These are phyloP conservation scores for Pythium coloratum DNA, from an alignment of 352 stramenopile genomes.

Conservation along the genomic window DNA sequence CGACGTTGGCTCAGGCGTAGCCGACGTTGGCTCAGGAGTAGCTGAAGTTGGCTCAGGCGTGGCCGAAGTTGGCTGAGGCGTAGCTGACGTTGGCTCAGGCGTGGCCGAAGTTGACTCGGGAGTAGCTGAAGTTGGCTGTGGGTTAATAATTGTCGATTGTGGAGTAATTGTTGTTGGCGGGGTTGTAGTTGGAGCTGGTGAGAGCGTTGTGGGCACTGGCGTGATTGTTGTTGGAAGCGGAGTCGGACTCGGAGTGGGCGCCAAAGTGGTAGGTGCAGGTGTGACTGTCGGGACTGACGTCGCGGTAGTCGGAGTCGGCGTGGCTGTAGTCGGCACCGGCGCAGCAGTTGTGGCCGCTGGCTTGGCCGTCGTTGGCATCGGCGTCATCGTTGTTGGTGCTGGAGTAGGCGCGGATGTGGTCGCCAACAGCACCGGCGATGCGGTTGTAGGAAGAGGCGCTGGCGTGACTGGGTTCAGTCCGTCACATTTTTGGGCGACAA, in stretches of 20 bases:
- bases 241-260: not conserved
- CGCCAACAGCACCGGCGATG: not conserved
- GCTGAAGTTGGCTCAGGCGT: not conserved
- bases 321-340: not conserved
- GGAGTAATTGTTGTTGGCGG: not conserved
- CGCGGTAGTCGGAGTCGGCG: not conserved
- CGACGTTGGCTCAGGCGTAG: not conserved
- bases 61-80: not conserved
- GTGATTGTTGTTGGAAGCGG: not conserved
- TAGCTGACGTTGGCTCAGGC: not conserved
- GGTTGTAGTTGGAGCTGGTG: not conserved
- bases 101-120: not conserved
- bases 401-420: not conserved
- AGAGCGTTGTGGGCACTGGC: not conserved
- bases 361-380: not conserved
- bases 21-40: not conserved
- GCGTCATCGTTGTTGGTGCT: not conserved
- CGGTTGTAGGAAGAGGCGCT: not conserved
- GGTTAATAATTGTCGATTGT: not conserved
- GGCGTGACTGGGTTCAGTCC: not conserved
- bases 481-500: conserved; percentile 22
- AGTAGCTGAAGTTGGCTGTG: not conserved
- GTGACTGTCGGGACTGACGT: not conserved
- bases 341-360: not conserved
- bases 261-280: not conserved